phyloP scores from a whole-genome alignment of 345 rosid species.

The Gossypium rotundifolium region DNA sequence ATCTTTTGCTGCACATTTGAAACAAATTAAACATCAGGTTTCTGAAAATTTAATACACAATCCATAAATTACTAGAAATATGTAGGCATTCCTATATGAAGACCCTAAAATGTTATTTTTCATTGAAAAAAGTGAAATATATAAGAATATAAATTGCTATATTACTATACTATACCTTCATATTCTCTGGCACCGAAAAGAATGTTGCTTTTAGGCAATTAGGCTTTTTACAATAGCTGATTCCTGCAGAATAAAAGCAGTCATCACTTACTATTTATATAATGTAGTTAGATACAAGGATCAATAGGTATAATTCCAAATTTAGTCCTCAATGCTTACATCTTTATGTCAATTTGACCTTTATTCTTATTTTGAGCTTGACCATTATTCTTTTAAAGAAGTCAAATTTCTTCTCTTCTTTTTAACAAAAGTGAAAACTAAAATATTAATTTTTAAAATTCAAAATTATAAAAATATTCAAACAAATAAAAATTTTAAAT shows the following conservation, averaged over 20 bases:
- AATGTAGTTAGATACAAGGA: not conserved
- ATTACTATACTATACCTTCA: not conserved
- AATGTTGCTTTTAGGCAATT: not conserved
- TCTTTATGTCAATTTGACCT: no score
- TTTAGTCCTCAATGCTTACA: no score
- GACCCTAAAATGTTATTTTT: not conserved
- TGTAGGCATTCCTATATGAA: no score
- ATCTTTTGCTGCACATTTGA: constrained; percentile 34
- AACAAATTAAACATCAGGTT: not conserved
- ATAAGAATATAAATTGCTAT: not conserved
- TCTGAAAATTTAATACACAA: not conserved
- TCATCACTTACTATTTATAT: not conserved
- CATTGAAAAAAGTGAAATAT: not conserved
- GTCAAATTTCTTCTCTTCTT: no score
- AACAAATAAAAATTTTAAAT: no score
- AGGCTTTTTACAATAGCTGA: not conserved
- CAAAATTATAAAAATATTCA: no score
- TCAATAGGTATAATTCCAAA: no score
- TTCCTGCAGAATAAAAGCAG: not conserved
- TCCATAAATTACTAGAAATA: no score
- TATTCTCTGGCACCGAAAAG: constrained; percentile 5
- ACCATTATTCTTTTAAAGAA: no score
- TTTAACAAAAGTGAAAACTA: no score
- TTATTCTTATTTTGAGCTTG: no score
- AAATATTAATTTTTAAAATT: no score